Percentiles rank a stretch among this genome's conserved stretches.
These are phyloP conservation scores for Quercus berberidifolia DNA, from an alignment of 306 rosid species.

Conservation along the genomic window DNA sequence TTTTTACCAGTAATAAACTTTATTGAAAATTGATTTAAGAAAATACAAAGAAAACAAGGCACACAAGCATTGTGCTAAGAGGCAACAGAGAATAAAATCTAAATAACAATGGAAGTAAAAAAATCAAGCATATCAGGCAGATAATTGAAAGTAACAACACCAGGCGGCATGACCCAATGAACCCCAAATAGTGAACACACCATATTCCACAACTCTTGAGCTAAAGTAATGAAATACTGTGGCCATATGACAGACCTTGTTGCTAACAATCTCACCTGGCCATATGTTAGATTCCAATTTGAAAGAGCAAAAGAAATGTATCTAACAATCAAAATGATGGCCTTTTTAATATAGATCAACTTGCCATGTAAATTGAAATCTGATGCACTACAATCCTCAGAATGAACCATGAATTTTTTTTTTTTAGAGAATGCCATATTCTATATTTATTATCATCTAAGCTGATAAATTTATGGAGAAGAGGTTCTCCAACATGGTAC, in stretches of 20 bases:
- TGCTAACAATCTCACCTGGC: not conserved
- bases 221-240: not conserved
- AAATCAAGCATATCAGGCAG: too few relatives aligned
- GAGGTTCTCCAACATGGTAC: not conserved
- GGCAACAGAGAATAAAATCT: too few relatives aligned
- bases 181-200: too few relatives aligned
- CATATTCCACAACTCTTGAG: too few relatives aligned
- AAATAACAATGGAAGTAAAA: too few relatives aligned
- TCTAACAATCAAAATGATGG: not conserved
- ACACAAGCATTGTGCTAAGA: too few relatives aligned
- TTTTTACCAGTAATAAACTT: too few relatives aligned
- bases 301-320: not conserved
- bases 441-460: not conserved
- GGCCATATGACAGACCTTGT: not conserved
- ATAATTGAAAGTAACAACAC: too few relatives aligned
- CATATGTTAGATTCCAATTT: not conserved
- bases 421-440: constrained; percentile 2
- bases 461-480: not conserved
- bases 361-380: not conserved
- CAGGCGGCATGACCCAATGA: too few relatives aligned
- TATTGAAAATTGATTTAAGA: too few relatives aligned
- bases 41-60: too few relatives aligned
- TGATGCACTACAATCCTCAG: not conserved
- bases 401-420: not conserved
- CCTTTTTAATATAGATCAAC: not conserved